These are phyloP conservation scores for Russula brevipes DNA, from an alignment of 768 basidiomycete species.

Conservation along the genomic window DNA sequence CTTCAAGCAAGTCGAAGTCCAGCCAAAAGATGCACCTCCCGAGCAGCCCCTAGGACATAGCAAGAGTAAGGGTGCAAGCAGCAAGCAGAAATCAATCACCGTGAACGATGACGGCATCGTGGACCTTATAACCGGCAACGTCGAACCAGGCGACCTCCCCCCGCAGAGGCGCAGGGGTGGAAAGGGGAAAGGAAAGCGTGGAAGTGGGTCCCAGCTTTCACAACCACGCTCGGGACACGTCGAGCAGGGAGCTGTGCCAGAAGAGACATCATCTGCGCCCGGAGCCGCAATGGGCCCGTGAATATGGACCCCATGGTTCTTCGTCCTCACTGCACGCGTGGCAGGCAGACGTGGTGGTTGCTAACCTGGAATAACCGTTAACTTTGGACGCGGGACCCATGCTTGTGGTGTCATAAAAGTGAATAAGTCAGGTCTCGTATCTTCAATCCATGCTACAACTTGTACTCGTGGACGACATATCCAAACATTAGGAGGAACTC, in stretches of 20 bases:
- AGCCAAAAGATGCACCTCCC: slow-evolving; percentile 33
- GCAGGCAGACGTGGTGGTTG: background rate
- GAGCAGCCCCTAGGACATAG: background rate
- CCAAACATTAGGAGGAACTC: too few species aligned
- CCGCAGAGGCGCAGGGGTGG: background rate
- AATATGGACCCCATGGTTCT: background rate
- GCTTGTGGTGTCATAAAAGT: background rate
- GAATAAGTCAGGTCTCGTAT: background rate
- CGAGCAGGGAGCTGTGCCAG: background rate
- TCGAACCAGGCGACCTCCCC: slow-evolving; percentile 1
- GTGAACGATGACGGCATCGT: slow-evolving; percentile 2
- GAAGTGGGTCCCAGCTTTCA: background rate
- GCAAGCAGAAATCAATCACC: background rate
- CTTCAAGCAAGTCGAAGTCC: slow-evolving; percentile 67
- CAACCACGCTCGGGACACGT: background rate
- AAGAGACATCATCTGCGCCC: background rate
- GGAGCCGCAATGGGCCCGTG: slow-evolving; percentile 1
- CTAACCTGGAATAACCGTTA: background rate
- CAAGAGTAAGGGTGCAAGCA: slow-evolving; percentile 8
- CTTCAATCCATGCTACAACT: background rate
- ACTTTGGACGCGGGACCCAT: too few species aligned
- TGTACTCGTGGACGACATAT: too few species aligned
- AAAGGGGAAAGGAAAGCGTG: background rate
- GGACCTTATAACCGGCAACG: slow-evolving; percentile 16
- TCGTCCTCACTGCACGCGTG: background rate